Percentiles rank a stretch among this genome's conserved stretches.
Evolutionary conservation across 495 filamentous ascomycete species (phyloP).

Genomic region (Corynascus novoguineensis): DNA sequence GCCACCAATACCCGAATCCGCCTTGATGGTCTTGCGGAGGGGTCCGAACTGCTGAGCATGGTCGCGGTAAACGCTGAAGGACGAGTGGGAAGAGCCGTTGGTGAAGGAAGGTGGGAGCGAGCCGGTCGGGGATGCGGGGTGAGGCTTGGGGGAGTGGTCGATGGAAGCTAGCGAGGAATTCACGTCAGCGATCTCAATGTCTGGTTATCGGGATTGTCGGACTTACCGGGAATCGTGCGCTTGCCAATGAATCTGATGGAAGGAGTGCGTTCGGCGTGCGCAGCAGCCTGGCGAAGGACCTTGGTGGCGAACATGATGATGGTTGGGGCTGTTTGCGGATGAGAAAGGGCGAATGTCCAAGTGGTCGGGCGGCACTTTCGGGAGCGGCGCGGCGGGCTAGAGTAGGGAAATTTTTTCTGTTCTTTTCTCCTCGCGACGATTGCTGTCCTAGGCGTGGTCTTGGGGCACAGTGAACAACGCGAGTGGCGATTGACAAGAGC

Average conservation of each 20-base stretch:
- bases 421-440: conserved; percentile 29
- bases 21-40: conserved; percentile 53
- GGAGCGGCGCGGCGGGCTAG: neutral
- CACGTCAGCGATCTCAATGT: neutral
- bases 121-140: conserved; percentile 53
- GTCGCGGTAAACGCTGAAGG: conserved; percentile 86
- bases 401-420: neutral
- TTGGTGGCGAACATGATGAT: conserved; percentile 58
- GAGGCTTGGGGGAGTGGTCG: conserved; percentile 73
- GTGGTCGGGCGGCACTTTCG: neutral
- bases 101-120: conserved; percentile 58
- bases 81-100: conserved; percentile 48
- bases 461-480: neutral
- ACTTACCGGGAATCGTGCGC: conserved; percentile 71
- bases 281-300: conserved; percentile 60
- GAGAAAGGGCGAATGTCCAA: neutral
- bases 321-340: neutral
- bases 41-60: conserved; percentile 94
- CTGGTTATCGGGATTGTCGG: conserved; percentile 11
- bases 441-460: conserved; percentile 18
- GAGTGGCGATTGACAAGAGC: neutral
- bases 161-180: conserved; percentile 49
- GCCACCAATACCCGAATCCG: conserved; percentile 56
- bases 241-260: conserved; percentile 92
- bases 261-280: conserved; percentile 60